Evolutionary conservation across 495 filamentous ascomycete genomes (phyloP), one percentile per base, ranked within the genome.

Genomic region (Hyaloscypha bicolor): DNA sequence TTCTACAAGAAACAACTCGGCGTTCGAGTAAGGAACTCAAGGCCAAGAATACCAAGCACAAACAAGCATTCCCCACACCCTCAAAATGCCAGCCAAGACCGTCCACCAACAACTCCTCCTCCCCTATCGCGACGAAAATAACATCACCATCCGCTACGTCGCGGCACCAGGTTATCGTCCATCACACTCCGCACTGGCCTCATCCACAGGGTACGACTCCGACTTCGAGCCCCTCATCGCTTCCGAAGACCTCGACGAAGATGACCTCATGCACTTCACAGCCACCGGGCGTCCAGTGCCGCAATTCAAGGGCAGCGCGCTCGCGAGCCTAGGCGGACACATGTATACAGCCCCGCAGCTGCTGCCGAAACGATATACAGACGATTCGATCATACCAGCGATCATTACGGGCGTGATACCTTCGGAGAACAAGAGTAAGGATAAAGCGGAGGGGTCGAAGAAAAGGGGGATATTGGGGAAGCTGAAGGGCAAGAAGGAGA

Each of bases 321-420:
- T 68, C 6, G 16, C 52, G 29, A 56, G 42, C 12, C 9, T 64
- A 14, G 55, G 42, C 21, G 56, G 55, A 37, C 48, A 69, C n/a
- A 59, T 65, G 51, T 69, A 58, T 25, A 35, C 29, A 3, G 22
- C 63, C 9, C 66, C 66, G 2, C 65, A 66, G 21, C 22, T 66
- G 9, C 56, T 72, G 12, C 66, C 66, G 16, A 60, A 61, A 22
- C 42, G 58, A 16, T 72, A 68, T 37, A 70, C 70, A 8, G 70
- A 72, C 37, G 70, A 72, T 30, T 58, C 55, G 19, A 67, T 72
- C 32, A 70, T 72, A 16, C 70, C 70, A 6, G 70, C 66, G 2
- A 70, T 70, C 25, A 35, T 72, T 6, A 58, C 56, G 37, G 60
- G 62, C 29, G 64, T 70, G n/a, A 68, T 68, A 8, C 66, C 69